Conservation (phyloP, 805 yeast species). For the Sungouiella thailandica region DNA sequence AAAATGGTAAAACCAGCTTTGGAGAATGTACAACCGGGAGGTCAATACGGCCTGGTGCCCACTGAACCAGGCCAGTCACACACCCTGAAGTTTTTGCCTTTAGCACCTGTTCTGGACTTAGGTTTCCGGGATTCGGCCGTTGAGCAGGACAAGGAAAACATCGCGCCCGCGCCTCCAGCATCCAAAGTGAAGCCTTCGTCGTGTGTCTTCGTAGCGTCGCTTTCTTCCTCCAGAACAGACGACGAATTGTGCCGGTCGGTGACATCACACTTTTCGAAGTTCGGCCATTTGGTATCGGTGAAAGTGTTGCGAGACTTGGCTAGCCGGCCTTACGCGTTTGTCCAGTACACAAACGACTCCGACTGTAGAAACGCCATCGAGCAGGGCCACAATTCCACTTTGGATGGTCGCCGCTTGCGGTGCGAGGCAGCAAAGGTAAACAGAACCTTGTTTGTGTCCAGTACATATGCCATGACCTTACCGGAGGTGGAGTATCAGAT, state of each 20-base stretch:
- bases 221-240: slow-evolving; percentile 60
- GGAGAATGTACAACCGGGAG: too few relatives aligned
- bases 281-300: slow-evolving; percentile 68
- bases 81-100: too few relatives aligned
- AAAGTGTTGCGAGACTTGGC: slow-evolving; percentile 79
- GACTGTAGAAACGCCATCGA: slow-evolving; percentile 67
- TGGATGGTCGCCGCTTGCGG: slow-evolving; percentile 74
- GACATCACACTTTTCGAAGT: slow-evolving; percentile 58
- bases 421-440: slow-evolving; percentile 92
- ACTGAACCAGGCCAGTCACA: too few relatives aligned
- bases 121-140: too few relatives aligned
- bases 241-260: slow-evolving; percentile 70
- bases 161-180: not conserved
- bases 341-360: slow-evolving; percentile 68
- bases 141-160: slow-evolving; percentile 1
- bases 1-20: too few relatives aligned
- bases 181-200: slow-evolving; percentile 53
- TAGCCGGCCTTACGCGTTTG: slow-evolving; percentile 87
- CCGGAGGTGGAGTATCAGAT: slow-evolving; percentile 36
- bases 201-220: slow-evolving; percentile 84
- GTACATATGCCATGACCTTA: slow-evolving; percentile 19
- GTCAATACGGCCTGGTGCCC: too few relatives aligned
- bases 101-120: too few relatives aligned
- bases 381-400: slow-evolving; percentile 60
- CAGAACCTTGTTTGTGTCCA: slow-evolving; percentile 67